These are phyloP conservation scores for Peronospora tabacina DNA, from an alignment of 352 stramenopile species.

Conservation along the genomic window DNA sequence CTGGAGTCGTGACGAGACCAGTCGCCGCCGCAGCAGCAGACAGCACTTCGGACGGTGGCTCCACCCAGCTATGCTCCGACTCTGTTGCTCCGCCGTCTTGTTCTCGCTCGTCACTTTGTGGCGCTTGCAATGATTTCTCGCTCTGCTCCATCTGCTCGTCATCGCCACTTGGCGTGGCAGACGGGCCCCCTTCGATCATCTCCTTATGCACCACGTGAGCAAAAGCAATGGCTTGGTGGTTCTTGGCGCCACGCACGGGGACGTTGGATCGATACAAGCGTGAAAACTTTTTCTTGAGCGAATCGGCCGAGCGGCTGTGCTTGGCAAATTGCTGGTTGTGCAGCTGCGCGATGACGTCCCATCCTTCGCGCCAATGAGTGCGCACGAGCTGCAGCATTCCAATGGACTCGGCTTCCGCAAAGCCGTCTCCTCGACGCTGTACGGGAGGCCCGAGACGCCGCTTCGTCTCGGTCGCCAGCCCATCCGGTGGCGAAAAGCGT, in stretches of 20 bases:
- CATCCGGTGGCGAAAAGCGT: conserved; percentile 17
- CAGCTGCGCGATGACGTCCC: conserved; percentile 31
- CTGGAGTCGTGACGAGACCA: background rate
- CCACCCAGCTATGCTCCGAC: conserved; percentile 25
- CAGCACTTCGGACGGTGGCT: conserved; percentile 9
- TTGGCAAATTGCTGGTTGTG: conserved; percentile 35
- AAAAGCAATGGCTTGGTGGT: conserved; percentile 29
- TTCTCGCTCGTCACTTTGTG: conserved; percentile 11
- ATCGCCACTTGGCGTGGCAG: conserved; percentile 3
- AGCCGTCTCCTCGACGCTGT: conserved; percentile 33
- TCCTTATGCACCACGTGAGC: conserved; percentile 33
- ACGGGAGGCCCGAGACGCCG: conserved; percentile 17
- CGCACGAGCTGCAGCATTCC: conserved; percentile 33
- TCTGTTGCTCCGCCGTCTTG: conserved; percentile 22
- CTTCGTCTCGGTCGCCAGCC: conserved; percentile 22
- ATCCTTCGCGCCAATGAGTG: conserved; percentile 28
- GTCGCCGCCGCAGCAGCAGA: background rate
- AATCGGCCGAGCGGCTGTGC: conserved; percentile 33
- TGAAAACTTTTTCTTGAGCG: conserved; percentile 42
- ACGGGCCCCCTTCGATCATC: conserved; percentile 24
- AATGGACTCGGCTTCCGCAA: conserved; percentile 35
- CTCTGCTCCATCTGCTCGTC: conserved; percentile 12
- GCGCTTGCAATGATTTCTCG: conserved; percentile 17
- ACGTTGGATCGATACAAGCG: conserved; percentile 28
- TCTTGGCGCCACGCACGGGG: conserved; percentile 30